Conservation (phyloP, 2,329 filamentous ascomycete species). For the Incumbomyces delicatus region DNA sequence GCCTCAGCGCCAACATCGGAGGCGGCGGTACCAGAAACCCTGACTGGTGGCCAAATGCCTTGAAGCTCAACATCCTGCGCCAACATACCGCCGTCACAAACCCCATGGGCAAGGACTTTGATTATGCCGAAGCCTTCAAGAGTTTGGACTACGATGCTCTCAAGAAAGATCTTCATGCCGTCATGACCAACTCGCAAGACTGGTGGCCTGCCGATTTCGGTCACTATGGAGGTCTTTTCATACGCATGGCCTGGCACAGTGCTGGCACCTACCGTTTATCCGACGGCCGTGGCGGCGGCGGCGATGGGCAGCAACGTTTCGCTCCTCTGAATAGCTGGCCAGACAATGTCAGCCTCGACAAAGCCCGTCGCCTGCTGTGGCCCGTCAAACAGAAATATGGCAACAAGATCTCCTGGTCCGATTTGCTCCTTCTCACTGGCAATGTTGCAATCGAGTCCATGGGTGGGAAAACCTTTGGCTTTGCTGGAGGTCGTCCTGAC, state of each 20-base stretch:
- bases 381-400: conserved; percentile 80
- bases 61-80: conserved; percentile 62
- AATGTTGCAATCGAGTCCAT: conserved; percentile 70
- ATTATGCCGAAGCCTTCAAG: conserved; percentile 65
- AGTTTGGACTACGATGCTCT: conserved; percentile 58
- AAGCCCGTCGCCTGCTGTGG: conserved; percentile 69
- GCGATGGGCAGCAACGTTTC: conserved; percentile 67
- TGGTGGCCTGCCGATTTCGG: conserved; percentile 78
- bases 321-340: conserved; percentile 76
- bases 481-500: conserved; percentile 61
- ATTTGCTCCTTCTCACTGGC: conserved; percentile 60
- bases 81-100: conserved; percentile 57
- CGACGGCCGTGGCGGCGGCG: conserved; percentile 66
- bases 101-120: conserved; percentile 56
- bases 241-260: conserved; percentile 74
- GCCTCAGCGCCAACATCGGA: conserved; percentile 26
- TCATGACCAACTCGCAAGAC: conserved; percentile 71
- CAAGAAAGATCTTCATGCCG: conserved; percentile 60
- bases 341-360: conserved; percentile 69
- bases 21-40: conserved; percentile 58
- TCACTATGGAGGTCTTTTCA: conserved; percentile 70
- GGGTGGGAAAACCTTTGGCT: conserved; percentile 65
- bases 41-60: conserved; percentile 65
- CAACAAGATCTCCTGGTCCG: conserved; percentile 72
- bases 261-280: conserved; percentile 67